phyloP scores from a whole-genome alignment of 192 early-diverging fungal genomes.

The Gigaspora rosea region DNA sequence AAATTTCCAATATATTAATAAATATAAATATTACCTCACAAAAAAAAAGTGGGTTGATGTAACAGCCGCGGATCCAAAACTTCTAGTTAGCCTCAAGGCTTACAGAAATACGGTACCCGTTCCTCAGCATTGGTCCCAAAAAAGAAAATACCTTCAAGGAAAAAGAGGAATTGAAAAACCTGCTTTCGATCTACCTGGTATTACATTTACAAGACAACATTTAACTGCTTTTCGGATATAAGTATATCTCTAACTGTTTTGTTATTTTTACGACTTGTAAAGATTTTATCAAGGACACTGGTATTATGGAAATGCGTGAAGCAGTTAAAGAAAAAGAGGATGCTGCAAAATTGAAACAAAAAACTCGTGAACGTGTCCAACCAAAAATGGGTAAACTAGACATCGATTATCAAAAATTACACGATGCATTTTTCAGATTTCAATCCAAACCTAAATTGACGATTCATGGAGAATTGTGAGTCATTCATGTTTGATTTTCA shows the following conservation, averaged over 20 bases:
- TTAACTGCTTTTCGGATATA: too few relatives aligned
- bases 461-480: conserved; percentile 80
- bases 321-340: conserved; percentile 89
- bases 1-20: not conserved
- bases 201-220: too few relatives aligned
- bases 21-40: not conserved
- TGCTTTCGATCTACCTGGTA: conserved; percentile 88
- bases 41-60: conserved; percentile 66
- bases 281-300: conserved; percentile 97
- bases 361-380: conserved; percentile 81
- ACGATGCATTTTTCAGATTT: conserved; percentile 96
- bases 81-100: conserved; percentile 90
- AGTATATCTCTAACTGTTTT: not conserved
- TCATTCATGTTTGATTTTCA: conserved; percentile 9
- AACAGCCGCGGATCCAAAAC: conserved; percentile 85
- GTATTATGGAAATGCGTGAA: conserved; percentile 95
- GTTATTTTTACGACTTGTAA: conserved; percentile 2
- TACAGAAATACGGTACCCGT: conserved; percentile 94
- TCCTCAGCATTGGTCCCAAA: conserved; percentile 93
- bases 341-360: conserved; percentile 73
- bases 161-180: conserved; percentile 97
- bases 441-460: conserved; percentile 82
- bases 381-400: conserved; percentile 97
- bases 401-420: conserved; percentile 96
- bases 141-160: conserved; percentile 94